A percentile compares a stretch with the other conserved stretches of the same genome.
These are phyloP conservation scores for Blepharisma undulans DNA, from an alignment of 169 alveolate genomes.

Conservation along the genomic window DNA sequence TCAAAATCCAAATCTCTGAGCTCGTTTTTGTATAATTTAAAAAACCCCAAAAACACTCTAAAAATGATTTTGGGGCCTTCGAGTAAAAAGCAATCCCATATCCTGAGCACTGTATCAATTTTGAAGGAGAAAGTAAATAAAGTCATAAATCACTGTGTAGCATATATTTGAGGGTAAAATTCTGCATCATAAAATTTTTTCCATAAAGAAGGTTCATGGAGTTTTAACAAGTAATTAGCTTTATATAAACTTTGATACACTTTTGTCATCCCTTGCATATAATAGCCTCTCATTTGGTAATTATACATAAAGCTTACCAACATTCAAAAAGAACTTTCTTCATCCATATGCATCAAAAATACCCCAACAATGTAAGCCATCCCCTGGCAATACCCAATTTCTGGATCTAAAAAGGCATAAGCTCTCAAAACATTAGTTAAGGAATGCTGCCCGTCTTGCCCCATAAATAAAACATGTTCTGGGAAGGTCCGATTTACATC, in stretches of 20 bases:
- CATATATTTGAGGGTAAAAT: conserved; percentile 66
- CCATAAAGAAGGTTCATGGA: conserved; percentile 59
- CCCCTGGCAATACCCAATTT: conserved; percentile 65
- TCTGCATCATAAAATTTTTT: conserved; percentile 42
- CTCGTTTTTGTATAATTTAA: conserved; percentile 55
- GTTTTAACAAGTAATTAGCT: conserved; percentile 55
- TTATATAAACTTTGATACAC: conserved; percentile 68
- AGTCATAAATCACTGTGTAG: conserved; percentile 79
- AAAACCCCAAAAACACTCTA: conserved; percentile 71
- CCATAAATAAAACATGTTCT: conserved; percentile 43
- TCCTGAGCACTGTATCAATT: conserved; percentile 59
- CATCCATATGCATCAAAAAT: neutral
- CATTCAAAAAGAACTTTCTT: conserved; percentile 25
- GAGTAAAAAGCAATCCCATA: conserved; percentile 69
- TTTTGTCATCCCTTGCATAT: conserved; percentile 63
- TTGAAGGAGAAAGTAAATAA: conserved; percentile 54
- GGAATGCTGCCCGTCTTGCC: conserved; percentile 51
- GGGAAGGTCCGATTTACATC: conserved; percentile 67
- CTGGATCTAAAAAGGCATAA: conserved; percentile 44
- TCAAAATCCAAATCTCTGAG: conserved; percentile 42
- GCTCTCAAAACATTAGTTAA: conserved; percentile 48
- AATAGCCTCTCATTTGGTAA: neutral
- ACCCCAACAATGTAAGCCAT: conserved; percentile 55
- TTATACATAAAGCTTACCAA: neutral
- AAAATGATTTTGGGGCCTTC: conserved; percentile 72